Conservation (phyloP, 257 asterid species). For the Primulina eburnea region DNA sequence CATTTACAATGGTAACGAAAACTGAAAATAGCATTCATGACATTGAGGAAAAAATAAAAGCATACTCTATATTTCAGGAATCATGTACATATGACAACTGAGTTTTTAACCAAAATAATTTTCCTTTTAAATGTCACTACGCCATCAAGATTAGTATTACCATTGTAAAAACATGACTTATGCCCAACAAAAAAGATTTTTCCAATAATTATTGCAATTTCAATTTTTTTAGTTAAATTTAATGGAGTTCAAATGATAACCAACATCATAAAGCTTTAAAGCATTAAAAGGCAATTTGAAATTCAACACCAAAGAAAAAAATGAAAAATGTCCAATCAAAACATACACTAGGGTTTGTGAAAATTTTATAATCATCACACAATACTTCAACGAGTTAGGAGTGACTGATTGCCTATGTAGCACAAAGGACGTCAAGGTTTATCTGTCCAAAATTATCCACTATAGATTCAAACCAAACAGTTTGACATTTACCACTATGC, state of each 20-base stretch:
- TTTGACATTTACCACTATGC: neutral
- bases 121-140: neutral
- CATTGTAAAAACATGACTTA: neutral
- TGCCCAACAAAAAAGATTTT: neutral
- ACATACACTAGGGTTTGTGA: neutral
- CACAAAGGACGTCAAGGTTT: constrained; percentile 21
- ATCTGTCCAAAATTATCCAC: constrained; percentile 6
- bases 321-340: constrained; percentile 1
- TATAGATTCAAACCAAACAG: constrained; percentile 7
- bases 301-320: neutral
- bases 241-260: neutral
- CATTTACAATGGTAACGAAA: too few species aligned
- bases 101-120: neutral
- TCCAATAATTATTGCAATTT: neutral
- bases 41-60: too few species aligned
- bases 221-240: neutral
- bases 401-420: neutral
- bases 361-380: neutral
- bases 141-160: neutral
- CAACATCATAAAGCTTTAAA: constrained; percentile 2
- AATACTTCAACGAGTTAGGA: neutral
- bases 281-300: neutral
- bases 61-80: neutral
- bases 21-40: too few species aligned
- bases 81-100: neutral